A percentile compares a stretch with the other conserved stretches of the same genome.
Evolutionary conservation across 768 basidiomycete species (phyloP).

Genomic region (Austroboletus eburneus): DNA sequence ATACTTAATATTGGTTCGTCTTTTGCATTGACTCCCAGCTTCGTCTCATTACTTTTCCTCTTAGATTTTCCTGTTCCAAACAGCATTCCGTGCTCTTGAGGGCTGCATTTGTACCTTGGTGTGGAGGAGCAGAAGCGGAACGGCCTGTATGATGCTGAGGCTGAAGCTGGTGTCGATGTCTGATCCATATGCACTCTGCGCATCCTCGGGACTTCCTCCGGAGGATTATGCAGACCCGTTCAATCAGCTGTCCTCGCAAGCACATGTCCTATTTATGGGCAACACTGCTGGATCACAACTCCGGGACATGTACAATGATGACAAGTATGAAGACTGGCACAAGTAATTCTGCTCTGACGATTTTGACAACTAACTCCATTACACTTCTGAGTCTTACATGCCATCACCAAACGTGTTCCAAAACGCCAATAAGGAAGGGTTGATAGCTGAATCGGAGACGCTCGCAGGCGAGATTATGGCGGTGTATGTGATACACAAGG

Average conservation of each 20-base stretch:
- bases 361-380: slow-evolving; percentile 73
- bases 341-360: slow-evolving; percentile 74
- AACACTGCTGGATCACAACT: slow-evolving; percentile 82
- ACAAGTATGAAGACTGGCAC: slow-evolving; percentile 72
- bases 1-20: slow-evolving; percentile 87
- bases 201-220: slow-evolving; percentile 44
- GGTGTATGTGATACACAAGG: too few relatives aligned
- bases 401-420: slow-evolving; percentile 96
- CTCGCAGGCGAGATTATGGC: slow-evolving; percentile 81
- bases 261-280: slow-evolving; percentile 77
- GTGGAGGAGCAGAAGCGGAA: slow-evolving; percentile 84
- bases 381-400: slow-evolving; percentile 90
- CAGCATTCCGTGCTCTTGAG: slow-evolving; percentile 83
- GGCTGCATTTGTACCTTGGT: slow-evolving; percentile 81
- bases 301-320: slow-evolving; percentile 71
- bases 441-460: slow-evolving; percentile 78
- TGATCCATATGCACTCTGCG: slow-evolving; percentile 80
- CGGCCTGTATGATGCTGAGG: slow-evolving; percentile 69
- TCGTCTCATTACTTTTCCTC: slow-evolving; percentile 26
- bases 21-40: slow-evolving; percentile 93
- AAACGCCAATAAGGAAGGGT: slow-evolving; percentile 65
- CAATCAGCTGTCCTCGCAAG: slow-evolving; percentile 49
- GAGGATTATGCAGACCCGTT: slow-evolving; percentile 51
- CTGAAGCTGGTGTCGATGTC: slow-evolving; percentile 61
- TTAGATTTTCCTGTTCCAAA: slow-evolving; percentile 85